These are phyloP conservation scores for Pyrenochaeta sp. DNA, from an alignment of 2,329 filamentous ascomycete species.

Conservation along the genomic window DNA sequence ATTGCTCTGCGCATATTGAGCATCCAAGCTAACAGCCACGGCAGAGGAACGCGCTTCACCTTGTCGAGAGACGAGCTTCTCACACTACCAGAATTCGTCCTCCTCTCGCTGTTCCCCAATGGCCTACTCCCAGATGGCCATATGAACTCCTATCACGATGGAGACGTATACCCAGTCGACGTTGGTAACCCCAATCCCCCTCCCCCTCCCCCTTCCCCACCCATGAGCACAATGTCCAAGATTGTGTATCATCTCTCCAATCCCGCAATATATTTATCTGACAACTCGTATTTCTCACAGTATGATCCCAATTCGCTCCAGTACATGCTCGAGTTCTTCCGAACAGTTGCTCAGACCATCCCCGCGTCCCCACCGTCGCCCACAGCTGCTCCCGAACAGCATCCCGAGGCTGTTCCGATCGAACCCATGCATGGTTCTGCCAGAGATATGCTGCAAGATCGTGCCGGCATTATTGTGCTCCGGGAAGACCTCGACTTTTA, in stretches of 20 bases:
- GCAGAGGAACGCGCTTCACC: conserved; percentile 89
- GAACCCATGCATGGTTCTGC: conserved; percentile 76
- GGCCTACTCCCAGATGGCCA: conserved; percentile 97
- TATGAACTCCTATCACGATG: conserved; percentile 90
- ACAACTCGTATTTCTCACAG: conserved; percentile 67
- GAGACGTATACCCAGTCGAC: conserved; percentile 95
- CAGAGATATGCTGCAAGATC: conserved; percentile 80
- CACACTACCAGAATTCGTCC: conserved; percentile 94
- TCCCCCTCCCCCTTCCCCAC: conserved; percentile 40
- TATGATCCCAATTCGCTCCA: conserved; percentile 96
- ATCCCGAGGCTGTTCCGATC: conserved; percentile 66
- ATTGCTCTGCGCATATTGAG: not conserved
- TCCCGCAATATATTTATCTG: conserved; percentile 62
- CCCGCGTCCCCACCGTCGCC: conserved; percentile 74
- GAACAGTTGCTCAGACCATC: conserved; percentile 94
- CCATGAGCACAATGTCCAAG: conserved; percentile 45
- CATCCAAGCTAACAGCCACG: conserved; percentile 19
- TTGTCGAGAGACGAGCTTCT: conserved; percentile 93
- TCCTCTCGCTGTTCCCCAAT: conserved; percentile 97
- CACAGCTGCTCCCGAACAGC: conserved; percentile 51
- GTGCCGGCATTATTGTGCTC: conserved; percentile 95
- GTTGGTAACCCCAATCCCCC: conserved; percentile 66
- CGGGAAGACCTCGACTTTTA: conserved; percentile 98
- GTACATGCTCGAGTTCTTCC: conserved; percentile 99
- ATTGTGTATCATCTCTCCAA: conserved; percentile 54